Evolutionary conservation across 441 rosid genomes (phyloP).

Genomic region (Gossypium lobatum): DNA sequence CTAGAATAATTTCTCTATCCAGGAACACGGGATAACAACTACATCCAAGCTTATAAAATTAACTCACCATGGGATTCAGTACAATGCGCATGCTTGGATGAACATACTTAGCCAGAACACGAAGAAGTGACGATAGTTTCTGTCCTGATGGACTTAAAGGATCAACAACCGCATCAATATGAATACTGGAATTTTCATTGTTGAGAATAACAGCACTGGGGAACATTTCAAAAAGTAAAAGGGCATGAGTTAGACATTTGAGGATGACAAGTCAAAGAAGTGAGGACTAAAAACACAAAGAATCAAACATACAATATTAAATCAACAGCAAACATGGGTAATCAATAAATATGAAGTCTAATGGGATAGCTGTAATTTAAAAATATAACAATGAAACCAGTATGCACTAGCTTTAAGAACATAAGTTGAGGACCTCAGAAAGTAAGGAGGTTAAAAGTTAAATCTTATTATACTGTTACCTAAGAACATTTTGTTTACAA

Average conservation of each 20-base stretch:
- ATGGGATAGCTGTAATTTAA: neutral
- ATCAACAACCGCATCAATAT: conserved; percentile 94
- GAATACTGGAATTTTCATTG: conserved; percentile 72
- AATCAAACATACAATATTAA: neutral
- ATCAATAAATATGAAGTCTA: neutral
- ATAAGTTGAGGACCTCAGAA: neutral
- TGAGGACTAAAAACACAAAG: neutral
- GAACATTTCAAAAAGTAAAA: conserved; percentile 13
- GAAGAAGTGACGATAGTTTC: conserved; percentile 85
- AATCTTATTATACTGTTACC: neutral
- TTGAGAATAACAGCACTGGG: conserved; percentile 24
- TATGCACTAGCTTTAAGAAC: neutral
- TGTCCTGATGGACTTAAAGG: conserved; percentile 90
- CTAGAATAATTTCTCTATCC: neutral
- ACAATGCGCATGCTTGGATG: conserved; percentile 94
- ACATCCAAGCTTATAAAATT: conserved; percentile 7
- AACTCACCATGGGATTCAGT: conserved; percentile 92
- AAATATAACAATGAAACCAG: neutral
- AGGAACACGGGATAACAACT: neutral
- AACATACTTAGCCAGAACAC: conserved; percentile 61
- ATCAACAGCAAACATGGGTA: neutral
- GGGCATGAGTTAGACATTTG: neutral
- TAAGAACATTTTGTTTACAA: neutral
- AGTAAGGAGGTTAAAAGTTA: neutral
- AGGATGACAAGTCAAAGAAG: neutral